Evolutionary conservation across 495 filamentous ascomycete species (phyloP).

Genomic region (Aspergillus homomorphus): DNA sequence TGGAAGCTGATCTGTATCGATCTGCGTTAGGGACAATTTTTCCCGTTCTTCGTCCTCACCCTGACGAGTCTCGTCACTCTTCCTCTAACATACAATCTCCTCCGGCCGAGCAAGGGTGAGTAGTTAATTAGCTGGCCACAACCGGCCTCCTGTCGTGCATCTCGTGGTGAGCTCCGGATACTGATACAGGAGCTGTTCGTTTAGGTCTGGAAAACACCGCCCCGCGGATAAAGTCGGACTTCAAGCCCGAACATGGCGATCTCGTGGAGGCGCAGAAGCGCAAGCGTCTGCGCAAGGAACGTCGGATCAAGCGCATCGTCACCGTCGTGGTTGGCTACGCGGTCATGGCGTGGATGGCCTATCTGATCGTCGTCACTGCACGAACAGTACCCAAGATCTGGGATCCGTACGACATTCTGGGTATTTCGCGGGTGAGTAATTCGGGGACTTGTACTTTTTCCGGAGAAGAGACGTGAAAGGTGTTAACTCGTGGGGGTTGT

Average conservation of each 20-base stretch:
- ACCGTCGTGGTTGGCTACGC: conserved; percentile 74
- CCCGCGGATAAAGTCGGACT: conserved; percentile 68
- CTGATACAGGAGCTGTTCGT: background rate
- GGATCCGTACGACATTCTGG: conserved; percentile 94
- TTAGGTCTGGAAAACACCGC: conserved; percentile 64
- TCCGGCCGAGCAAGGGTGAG: conserved; percentile 72
- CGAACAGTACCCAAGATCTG: conserved; percentile 74
- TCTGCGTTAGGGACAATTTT: conserved; percentile 78
- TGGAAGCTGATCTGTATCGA: background rate
- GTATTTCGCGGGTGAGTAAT: conserved; percentile 67
- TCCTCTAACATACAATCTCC: conserved; percentile 82
- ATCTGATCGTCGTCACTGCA: conserved; percentile 79
- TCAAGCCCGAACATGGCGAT: conserved; percentile 76
- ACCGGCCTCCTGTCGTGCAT: background rate
- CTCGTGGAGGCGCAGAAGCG: conserved; percentile 80
- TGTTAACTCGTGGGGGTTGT: background rate
- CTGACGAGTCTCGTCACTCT: conserved; percentile 83
- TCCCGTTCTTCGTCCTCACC: conserved; percentile 96
- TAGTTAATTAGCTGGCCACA: conserved; percentile 18
- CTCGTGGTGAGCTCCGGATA: background rate
- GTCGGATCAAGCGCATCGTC: conserved; percentile 81
- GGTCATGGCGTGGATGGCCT: conserved; percentile 87
- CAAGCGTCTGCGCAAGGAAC: conserved; percentile 86
- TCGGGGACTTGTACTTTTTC: background rate
- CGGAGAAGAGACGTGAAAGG: no score